Evolutionary conservation across 371 early-diverging fungal genomes (phyloP), one percentile per base, ranked within the genome.

Genomic region (Mucor lusitanicus): DNA sequence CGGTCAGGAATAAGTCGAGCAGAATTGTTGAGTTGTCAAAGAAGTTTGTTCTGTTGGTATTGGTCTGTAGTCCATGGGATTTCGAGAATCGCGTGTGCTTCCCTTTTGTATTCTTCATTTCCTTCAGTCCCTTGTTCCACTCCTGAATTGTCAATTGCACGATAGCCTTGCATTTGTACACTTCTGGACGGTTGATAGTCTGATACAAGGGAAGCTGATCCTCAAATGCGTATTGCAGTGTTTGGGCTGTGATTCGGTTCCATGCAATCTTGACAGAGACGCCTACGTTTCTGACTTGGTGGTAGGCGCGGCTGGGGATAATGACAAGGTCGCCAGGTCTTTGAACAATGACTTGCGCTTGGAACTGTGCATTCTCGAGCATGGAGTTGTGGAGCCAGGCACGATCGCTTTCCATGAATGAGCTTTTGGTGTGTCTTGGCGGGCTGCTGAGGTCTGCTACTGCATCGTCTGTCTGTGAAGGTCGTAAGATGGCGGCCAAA

Each of bases 291-390:
- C 75, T 58, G 2, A 81, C 81, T 64, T 81, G 81, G 59, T 81
- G 81, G 33, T 74, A 78, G 8, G 75, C 78, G 11, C 76, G 60
- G 35, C 77, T 76, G 5, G 81, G 81, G 25, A 81, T 68, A 64
- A 81, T 70, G 5, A 81, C 78, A 6, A 81, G 46, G 40, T 81
- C 81, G 1, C 81, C 81, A 8, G 64, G 71, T 6, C 54, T 61
- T 64, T 81, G 81, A 3, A 73, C 23, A 6, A 74, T 46, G 8
- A 81, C 73, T 13, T 76, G 68, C 0, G 58, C 65, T 40, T 67
- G 61, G 19, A 73, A 54, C 8, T 50, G 25, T 2, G 35, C 13
- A 2, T 68, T 54, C n/a, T 56, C 28, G 6, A 72, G 37, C 9
- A 13, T 28, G 2, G 27, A 13, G 6, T 46, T 61, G 7, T 17